phyloP scores from a whole-genome alignment of 2,329 filamentous ascomycete genomes.

The Epicoccum nigrum region DNA sequence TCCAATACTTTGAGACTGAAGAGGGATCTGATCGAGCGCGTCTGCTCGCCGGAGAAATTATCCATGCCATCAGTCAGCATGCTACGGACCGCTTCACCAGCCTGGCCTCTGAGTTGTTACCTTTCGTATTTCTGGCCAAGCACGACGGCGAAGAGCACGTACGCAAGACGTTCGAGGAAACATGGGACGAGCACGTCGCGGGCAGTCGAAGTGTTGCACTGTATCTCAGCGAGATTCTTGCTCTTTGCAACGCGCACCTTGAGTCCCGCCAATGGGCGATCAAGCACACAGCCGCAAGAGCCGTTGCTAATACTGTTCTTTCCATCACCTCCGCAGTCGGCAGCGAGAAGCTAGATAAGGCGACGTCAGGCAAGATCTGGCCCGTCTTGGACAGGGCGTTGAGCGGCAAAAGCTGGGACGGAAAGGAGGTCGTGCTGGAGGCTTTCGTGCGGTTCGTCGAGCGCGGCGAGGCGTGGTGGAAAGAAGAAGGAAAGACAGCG shows the following conservation, averaged over 20 bases:
- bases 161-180: slow-evolving; percentile 77
- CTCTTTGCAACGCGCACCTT: slow-evolving; percentile 69
- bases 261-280: slow-evolving; percentile 86
- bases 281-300: slow-evolving; percentile 84
- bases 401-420: slow-evolving; percentile 87
- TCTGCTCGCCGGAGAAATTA: slow-evolving; percentile 79
- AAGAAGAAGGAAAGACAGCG: slow-evolving; percentile 61
- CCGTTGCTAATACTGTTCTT: slow-evolving; percentile 74
- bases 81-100: slow-evolving; percentile 87
- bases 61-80: slow-evolving; percentile 81
- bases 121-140: slow-evolving; percentile 86
- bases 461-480: slow-evolving; percentile 64
- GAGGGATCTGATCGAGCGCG: slow-evolving; percentile 75
- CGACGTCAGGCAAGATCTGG: slow-evolving; percentile 73
- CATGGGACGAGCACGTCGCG: slow-evolving; percentile 90
- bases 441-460: slow-evolving; percentile 80
- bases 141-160: slow-evolving; percentile 85
- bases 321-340: slow-evolving; percentile 65
- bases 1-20: slow-evolving; percentile 81
- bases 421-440: slow-evolving; percentile 83
- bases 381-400: slow-evolving; percentile 81
- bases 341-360: slow-evolving; percentile 63
- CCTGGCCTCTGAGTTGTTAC: slow-evolving; percentile 75
- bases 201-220: slow-evolving; percentile 80
- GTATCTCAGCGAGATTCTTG: slow-evolving; percentile 82